These are phyloP conservation scores for Singerocomus inundabilis DNA, from an alignment of 1,284 basidiomycete genomes.

Conservation along the genomic window DNA sequence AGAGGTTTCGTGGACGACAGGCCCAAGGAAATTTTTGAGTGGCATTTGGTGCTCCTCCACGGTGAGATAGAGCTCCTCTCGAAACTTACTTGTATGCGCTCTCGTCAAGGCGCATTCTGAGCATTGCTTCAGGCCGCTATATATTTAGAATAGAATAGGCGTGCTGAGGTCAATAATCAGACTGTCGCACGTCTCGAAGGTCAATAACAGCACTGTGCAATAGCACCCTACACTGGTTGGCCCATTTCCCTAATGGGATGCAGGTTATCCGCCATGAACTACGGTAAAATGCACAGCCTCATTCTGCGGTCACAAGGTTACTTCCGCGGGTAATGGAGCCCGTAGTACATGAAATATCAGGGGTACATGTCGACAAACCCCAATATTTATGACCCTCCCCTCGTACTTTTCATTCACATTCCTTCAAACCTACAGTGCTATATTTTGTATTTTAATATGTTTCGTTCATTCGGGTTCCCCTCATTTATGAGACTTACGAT, in stretches of 20 bases:
- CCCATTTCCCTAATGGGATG: background rate
- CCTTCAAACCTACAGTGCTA: too few relatives aligned
- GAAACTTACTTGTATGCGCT: background rate
- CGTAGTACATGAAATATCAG: too few relatives aligned
- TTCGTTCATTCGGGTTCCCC: too few relatives aligned
- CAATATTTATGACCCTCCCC: too few relatives aligned
- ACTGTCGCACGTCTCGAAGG: slow-evolving; percentile 14
- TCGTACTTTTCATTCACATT: too few relatives aligned
- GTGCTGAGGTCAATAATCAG: background rate
- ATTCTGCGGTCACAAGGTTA: background rate
- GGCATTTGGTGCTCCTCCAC: background rate
- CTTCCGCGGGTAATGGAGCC: too few relatives aligned
- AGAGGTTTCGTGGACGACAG: background rate
- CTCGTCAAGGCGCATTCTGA: background rate
- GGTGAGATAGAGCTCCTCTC: background rate
- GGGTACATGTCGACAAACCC: too few relatives aligned
- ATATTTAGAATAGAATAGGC: too few relatives aligned
- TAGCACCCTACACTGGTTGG: slow-evolving; percentile 2
- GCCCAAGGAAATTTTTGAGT: background rate
- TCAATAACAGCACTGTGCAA: slow-evolving; percentile 5
- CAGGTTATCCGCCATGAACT: background rate
- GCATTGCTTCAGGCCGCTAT: slow-evolving; percentile 1
- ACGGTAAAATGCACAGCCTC: background rate
- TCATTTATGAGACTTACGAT: too few relatives aligned
- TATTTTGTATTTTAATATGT: too few relatives aligned